Evolutionary conservation across 768 basidiomycete genomes (phyloP).

Genomic region (Phaffia australis): DNA sequence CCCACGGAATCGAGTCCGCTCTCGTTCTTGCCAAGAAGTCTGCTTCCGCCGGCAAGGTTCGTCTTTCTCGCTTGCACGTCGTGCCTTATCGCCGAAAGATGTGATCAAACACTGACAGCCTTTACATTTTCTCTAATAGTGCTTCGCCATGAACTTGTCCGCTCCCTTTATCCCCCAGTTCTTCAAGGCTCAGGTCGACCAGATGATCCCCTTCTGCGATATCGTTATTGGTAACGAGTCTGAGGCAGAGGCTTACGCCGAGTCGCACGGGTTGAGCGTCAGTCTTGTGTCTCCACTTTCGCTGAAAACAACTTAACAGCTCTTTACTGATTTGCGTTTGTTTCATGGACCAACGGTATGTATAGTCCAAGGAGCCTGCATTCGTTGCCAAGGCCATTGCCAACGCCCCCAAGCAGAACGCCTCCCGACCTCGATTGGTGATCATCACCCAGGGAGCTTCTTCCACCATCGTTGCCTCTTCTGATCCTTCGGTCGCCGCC

Average conservation of each 20-base stretch:
- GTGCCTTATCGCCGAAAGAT: neutral
- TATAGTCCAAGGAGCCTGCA: conserved; percentile 51
- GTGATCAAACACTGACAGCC: neutral
- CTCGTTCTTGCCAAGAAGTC: conserved; percentile 68
- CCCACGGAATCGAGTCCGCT: conserved; percentile 68
- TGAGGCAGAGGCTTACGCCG: conserved; percentile 80
- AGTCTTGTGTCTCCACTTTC: conserved; percentile 25
- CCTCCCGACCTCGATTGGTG: conserved; percentile 64
- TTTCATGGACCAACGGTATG: conserved; percentile 26
- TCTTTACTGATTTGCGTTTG: neutral
- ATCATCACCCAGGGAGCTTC: conserved; percentile 83
- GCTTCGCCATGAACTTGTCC: conserved; percentile 83
- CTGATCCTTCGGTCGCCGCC: conserved; percentile 37
- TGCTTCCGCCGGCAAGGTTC: conserved; percentile 61
- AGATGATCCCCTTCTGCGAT: conserved; percentile 73
- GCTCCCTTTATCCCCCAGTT: conserved; percentile 96
- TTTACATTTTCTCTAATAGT: conserved; percentile 42
- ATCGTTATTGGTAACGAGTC: conserved; percentile 92
- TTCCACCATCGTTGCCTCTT: conserved; percentile 63
- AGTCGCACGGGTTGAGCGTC: conserved; percentile 54
- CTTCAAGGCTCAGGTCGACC: conserved; percentile 69
- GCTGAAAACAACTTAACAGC: neutral
- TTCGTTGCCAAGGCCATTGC: conserved; percentile 67
- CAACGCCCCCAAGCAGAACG: conserved; percentile 60
- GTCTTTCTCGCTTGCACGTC: conserved; percentile 10